Percentiles rank a stretch among this genome's conserved stretches.
Conservation (phyloP, 2,329 filamentous ascomycete species). For the Dactylellina haptotyla region DNA sequence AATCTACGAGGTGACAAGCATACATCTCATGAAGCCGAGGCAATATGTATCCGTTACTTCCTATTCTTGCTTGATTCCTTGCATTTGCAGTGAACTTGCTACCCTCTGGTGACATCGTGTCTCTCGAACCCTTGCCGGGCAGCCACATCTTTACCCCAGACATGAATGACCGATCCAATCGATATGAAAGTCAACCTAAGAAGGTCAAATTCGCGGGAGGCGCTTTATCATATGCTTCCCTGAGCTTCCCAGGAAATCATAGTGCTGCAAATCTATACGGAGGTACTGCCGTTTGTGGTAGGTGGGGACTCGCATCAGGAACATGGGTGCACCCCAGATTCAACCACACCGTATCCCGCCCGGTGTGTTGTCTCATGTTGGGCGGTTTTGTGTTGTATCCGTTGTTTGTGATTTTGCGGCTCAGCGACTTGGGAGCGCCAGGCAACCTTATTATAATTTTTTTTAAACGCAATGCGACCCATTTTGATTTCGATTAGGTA, state of each 20-base stretch:
- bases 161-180: not conserved
- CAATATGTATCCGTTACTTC: conserved; percentile 47
- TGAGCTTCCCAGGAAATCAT: conserved; percentile 33
- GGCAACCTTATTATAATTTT: not conserved
- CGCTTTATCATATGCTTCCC: conserved; percentile 31
- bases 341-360: conserved; percentile 30
- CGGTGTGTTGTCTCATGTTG: conserved; percentile 40
- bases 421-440: not conserved
- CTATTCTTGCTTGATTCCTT: conserved; percentile 22
- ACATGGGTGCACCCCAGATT: conserved; percentile 1
- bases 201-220: not conserved
- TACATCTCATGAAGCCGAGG: conserved; percentile 52
- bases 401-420: conserved; percentile 1
- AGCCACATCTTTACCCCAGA: conserved; percentile 12
- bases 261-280: conserved; percentile 39
- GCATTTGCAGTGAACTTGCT: conserved; percentile 31
- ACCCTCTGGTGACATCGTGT: conserved; percentile 45
- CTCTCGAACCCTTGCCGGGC: conserved; percentile 5
- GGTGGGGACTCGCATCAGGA: conserved; percentile 46
- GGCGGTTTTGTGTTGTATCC: conserved; percentile 39
- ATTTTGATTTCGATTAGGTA: not conserved
- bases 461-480: too few relatives aligned
- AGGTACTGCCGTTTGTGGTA: conserved; percentile 47
- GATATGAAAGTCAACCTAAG: not conserved
- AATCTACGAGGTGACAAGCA: conserved; percentile 11